Percentiles rank a stretch among this genome's conserved stretches.
Conservation (phyloP, 2,329 filamentous ascomycete genomes). For the Colletotrichum theobromicola region DNA sequence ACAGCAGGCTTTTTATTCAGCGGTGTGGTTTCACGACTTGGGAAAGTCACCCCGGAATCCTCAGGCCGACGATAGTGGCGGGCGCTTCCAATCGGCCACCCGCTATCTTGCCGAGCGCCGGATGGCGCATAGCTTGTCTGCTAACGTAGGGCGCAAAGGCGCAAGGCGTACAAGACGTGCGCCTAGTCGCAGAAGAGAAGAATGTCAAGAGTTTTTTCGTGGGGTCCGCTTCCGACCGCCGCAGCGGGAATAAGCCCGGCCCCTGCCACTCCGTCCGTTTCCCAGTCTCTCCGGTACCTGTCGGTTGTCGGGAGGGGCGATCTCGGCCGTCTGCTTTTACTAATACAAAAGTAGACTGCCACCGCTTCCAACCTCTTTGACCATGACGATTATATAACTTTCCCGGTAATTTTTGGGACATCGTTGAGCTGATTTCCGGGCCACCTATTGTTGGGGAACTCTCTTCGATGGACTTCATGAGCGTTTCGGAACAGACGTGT, state of each 20-base stretch:
- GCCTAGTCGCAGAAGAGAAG: background rate
- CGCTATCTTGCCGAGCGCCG: background rate
- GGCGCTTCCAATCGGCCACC: background rate
- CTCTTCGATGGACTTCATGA: background rate
- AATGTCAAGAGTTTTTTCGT: background rate
- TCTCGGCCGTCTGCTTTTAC: conserved; percentile 1
- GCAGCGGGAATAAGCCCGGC: conserved; percentile 3
- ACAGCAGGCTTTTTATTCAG: background rate
- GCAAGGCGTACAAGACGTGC: background rate
- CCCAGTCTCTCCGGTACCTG: background rate
- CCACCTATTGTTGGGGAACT: background rate
- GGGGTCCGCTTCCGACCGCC: conserved; percentile 3
- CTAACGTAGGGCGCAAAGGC: background rate
- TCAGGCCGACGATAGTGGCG: background rate
- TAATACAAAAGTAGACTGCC: background rate
- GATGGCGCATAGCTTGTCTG: background rate
- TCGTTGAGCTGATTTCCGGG: background rate
- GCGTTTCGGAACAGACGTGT: background rate
- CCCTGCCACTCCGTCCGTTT: background rate
- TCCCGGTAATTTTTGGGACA: background rate
- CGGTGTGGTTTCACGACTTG: background rate
- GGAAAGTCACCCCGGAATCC: background rate
- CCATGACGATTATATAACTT: background rate
- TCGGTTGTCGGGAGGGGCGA: background rate
- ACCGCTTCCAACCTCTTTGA: background rate